These are phyloP conservation scores for Pterocarpus santalinus DNA, from an alignment of 306 rosid genomes.

Conservation along the genomic window DNA sequence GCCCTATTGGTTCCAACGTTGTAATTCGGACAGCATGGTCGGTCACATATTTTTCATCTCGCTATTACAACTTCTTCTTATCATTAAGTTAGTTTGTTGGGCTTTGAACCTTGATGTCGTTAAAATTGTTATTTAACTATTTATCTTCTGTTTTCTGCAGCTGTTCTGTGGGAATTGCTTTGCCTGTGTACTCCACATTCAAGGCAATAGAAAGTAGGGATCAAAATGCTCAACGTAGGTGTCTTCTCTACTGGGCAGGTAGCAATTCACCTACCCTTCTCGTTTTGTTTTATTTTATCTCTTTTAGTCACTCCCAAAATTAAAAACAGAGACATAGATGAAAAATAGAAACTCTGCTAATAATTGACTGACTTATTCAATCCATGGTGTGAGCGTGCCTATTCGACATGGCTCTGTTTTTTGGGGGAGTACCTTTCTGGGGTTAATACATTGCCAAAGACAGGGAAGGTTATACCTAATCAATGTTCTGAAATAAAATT, in stretches of 20 bases:
- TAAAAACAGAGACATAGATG: no score
- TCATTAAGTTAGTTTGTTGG: not conserved
- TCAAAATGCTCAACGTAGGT: slow-evolving; percentile 71
- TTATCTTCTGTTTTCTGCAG: slow-evolving; percentile 53
- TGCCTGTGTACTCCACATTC: slow-evolving; percentile 92
- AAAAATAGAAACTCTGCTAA: no score
- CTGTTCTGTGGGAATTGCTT: slow-evolving; percentile 83
- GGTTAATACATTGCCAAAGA: no score
- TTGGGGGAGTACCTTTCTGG: no score
- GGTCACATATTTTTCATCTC: slow-evolving; percentile 36
- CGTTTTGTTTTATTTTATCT: slow-evolving; percentile 5
- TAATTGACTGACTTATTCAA: no score
- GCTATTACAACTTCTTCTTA: not conserved
- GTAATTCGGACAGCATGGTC: slow-evolving; percentile 91
- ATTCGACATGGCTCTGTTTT: no score
- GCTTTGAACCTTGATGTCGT: not conserved
- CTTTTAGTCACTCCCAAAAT: not conserved
- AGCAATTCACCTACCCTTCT: not conserved
- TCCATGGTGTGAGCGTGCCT: no score
- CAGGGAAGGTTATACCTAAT: not conserved
- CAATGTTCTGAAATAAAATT: not conserved
- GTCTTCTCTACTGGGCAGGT: slow-evolving; percentile 99
- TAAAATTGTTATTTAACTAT: not conserved
- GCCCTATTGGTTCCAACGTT: slow-evolving; percentile 80
- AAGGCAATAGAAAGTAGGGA: slow-evolving; percentile 88